These are phyloP conservation scores for Trifolium subterraneum DNA, from an alignment of 306 rosid genomes.

Conservation along the genomic window DNA sequence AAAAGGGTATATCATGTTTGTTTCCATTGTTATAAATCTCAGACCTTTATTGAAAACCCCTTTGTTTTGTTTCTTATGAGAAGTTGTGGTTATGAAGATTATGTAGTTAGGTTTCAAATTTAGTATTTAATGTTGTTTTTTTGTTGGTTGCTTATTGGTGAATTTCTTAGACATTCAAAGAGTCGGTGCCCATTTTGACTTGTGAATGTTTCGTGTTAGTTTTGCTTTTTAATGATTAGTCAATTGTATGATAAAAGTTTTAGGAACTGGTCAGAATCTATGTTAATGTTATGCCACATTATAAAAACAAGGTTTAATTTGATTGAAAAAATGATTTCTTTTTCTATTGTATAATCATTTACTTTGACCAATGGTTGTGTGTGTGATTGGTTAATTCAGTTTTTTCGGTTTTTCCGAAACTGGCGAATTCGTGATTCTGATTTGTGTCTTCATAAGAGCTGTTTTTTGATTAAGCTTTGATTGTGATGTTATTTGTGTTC, in stretches of 20 bases:
- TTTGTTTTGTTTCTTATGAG: background rate
- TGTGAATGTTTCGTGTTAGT: slow-evolving; percentile 32
- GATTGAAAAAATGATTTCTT: background rate
- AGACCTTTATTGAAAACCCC: background rate
- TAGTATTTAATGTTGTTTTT: background rate
- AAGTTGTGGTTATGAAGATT: background rate
- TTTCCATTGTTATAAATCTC: background rate
- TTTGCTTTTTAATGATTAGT: slow-evolving; percentile 41
- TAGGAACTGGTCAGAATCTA: background rate
- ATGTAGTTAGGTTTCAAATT: background rate
- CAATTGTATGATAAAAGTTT: slow-evolving; percentile 22
- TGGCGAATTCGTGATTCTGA: slow-evolving; percentile 48
- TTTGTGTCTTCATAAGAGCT: slow-evolving; percentile 45
- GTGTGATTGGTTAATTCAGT: slow-evolving; percentile 51
- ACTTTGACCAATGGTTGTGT: slow-evolving; percentile 41
- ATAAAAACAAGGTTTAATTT: background rate
- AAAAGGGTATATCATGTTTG: background rate
- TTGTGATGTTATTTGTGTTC: slow-evolving; percentile 66
- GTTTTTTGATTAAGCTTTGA: slow-evolving; percentile 64
- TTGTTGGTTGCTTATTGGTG: slow-evolving; percentile 20
- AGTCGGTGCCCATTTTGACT: slow-evolving; percentile 43
- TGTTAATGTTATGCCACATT: background rate
- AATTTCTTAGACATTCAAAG: slow-evolving; percentile 31
- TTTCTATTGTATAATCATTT: slow-evolving; percentile 4
- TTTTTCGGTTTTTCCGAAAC: slow-evolving; percentile 49